A percentile compares a stretch with the other conserved stretches of the same genome.
Conservation (phyloP, 768 basidiomycete genomes). For the Psilocybe sp. region DNA sequence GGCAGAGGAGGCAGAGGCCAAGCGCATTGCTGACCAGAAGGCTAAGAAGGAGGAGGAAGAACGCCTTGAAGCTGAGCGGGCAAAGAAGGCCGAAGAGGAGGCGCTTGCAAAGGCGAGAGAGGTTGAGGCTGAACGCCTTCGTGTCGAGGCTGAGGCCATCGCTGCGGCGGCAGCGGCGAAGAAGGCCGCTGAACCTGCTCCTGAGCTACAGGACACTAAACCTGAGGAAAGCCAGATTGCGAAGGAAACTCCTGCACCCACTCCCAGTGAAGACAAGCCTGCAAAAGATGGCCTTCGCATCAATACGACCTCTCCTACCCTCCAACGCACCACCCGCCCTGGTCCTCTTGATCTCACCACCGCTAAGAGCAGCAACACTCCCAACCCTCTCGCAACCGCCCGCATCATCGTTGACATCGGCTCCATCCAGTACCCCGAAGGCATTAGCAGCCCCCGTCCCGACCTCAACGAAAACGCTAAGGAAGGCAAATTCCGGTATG, state of each 20-base stretch:
- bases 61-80: constrained; percentile 31
- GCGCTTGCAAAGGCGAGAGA: constrained; percentile 41
- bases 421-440: constrained; percentile 77
- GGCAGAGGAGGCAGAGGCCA: constrained; percentile 36
- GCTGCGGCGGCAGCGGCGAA: constrained; percentile 34
- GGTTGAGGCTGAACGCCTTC: constrained; percentile 32
- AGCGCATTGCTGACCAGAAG: constrained; percentile 29
- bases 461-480: constrained; percentile 83
- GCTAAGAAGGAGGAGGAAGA: constrained; percentile 46
- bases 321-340: constrained; percentile 49
- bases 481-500: constrained; percentile 86
- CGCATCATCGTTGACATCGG: constrained; percentile 82
- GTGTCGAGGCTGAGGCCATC: constrained; percentile 34
- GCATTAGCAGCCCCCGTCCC: constrained; percentile 74
- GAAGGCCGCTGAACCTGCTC: constrained; percentile 28
- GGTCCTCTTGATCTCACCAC: constrained; percentile 70
- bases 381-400: constrained; percentile 70
- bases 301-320: constrained; percentile 49
- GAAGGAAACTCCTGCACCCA: constrained; percentile 15
- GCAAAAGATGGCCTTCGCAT: constrained; percentile 62
- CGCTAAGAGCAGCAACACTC: constrained; percentile 38
- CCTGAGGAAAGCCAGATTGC: constrained; percentile 14
- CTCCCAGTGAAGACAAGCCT: constrained; percentile 32
- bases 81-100: constrained; percentile 33
- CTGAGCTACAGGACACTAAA: constrained; percentile 12